Evolutionary conservation across 495 filamentous ascomycete species (phyloP), one percentile per base, ranked within the genome.

Genomic region (Lindgomyces ingoldianus): DNA sequence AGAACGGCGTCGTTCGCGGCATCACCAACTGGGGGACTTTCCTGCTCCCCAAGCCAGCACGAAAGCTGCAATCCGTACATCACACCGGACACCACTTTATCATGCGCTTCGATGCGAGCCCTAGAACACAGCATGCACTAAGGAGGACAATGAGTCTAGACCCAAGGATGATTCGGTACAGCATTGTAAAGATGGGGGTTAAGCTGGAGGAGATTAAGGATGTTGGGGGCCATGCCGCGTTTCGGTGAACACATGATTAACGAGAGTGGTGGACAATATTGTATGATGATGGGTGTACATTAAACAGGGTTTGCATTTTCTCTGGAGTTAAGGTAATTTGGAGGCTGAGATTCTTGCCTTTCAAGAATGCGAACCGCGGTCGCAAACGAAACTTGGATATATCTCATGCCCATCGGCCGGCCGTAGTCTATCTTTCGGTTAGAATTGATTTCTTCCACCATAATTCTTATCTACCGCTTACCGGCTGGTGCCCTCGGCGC

Each of bases 1-100:
- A 86, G 70, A 89, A 89, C 75, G 94, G 94, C 77, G 92, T 97
- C 26, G 85, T 98, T 73, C 93, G 94, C 64, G 91, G 91, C 72
- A 83, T 91, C 70, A 88, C 86, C 57, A 98, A 98, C 81, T 98
- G 94, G 94, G 95, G 95, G 70, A 80, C 86, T 62, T 96, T 93
- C 79, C 77, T 86, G 11, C 86, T 98, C 16, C 94, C 94, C 29
- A 86, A 84, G 65, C 75, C 76, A 64, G 83, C 84, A 56, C 86
- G 81, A 65, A 85, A 85, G 73, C 88, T 93, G 77, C 91, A 96
- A 77, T 83, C 86, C 59, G 82, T 82, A 57, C 88, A 98, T 80
- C 84, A 83, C 56, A 81, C 83, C 36, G 94, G 95, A 30, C 92
- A 97, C 77, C 96, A 98, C 81, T 98, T 98, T 80, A 86, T 96